Base-by-base conservation (phyloP, 2,329 filamentous ascomycete species). In the Mycocentrospora acerina region DNA sequence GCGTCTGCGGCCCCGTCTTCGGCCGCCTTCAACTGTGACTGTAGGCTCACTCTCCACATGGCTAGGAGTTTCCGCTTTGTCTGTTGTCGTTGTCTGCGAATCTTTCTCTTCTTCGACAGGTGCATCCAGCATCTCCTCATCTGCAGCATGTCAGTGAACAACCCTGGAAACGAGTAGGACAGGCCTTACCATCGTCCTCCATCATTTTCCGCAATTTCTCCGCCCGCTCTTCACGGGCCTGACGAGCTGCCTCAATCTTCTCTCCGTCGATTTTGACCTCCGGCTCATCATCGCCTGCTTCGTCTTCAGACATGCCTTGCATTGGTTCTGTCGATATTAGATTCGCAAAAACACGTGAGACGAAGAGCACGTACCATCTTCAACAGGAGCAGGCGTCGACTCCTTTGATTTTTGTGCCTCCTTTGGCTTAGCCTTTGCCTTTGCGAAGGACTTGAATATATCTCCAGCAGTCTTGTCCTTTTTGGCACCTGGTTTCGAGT, bases 391-490 rank as follows among this genome's bases (percentile, higher is more conserved):
- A 19, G 71, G 62, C 2, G 70, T 68, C 24, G 68, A 53, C 32
- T 62, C 64, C 64, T 68, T 62, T 61, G 73, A 48, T 54, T 68
- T 58, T 69, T 75, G 50, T 51, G 53, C 46, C 14, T 55, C 57
- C 55, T 83, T 68, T 6, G 57, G 51, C 43, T 71, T 88, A 4
- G 82, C 72, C 53, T 82, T 83, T 2, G 75, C 65, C 56, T 85
- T 88, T 11, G 87, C 86, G 62, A 94, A 94, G 0, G 88, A 86
- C 44, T 85, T 83, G 75, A 93, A 89, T 17, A 94, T 80, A 42
- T 80, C 79, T 3, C 59, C 54, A 22, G 48, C 52, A n/a, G 83
- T 80, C 12, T 71, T 74, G 36, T 79, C 78, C 40, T 79, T 79
- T 57, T 87, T 88, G 3, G 77, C 50, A 5, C 67, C 60, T 2